Evolutionary conservation across 2,329 filamentous ascomycete species (phyloP), one percentile per base, ranked within the genome.

Genomic region (Ceratocystis harringtonii): DNA sequence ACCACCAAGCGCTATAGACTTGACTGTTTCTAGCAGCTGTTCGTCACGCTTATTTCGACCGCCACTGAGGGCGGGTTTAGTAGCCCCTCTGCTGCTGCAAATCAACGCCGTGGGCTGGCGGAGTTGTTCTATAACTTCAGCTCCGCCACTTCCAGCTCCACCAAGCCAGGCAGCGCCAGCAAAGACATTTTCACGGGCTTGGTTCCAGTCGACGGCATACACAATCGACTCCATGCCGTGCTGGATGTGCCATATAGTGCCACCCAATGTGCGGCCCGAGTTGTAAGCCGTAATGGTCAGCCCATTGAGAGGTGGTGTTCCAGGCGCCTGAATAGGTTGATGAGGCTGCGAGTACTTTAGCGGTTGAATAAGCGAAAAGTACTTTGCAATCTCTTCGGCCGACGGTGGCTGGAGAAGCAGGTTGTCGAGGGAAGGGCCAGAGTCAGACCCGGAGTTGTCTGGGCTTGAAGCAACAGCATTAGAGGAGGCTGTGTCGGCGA

Each of bases 201-300:
- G 92, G 71, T 96, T 96, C 94, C 94, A 99, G 72, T 97, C 92
- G 19, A 96, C 90, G 0, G 94, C 92, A 71, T 99, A 97, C 0
- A 99, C 92, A 52, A 99, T 92, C 0, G 92, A 96, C 74, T 99
- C 94, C 72, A 96, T 82, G 0, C 92, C 91, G 77, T 97, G 91
- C 72, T 97, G 92, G 69, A 99, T 92, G 72, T 97, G 92, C 94
- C 94, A 99, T 78, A 99, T 96, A 28, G 94, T 97, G 65, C 94
- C 94, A 74, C 94, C 94, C 0, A 97, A 82, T 0, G 92, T 96
- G 73, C 96, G 92, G 69, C 94, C 94, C 6, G 94, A 91, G 75
- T 95, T 95, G 77, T 97, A 97, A 0, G 94, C 94, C 0, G 94
- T 99, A 69, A 99, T 89, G 1, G 90, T 96, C 19, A 99, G 83